Conservation (phyloP, 352 stramenopile genomes). For the Phytophthora pluvialis region DNA sequence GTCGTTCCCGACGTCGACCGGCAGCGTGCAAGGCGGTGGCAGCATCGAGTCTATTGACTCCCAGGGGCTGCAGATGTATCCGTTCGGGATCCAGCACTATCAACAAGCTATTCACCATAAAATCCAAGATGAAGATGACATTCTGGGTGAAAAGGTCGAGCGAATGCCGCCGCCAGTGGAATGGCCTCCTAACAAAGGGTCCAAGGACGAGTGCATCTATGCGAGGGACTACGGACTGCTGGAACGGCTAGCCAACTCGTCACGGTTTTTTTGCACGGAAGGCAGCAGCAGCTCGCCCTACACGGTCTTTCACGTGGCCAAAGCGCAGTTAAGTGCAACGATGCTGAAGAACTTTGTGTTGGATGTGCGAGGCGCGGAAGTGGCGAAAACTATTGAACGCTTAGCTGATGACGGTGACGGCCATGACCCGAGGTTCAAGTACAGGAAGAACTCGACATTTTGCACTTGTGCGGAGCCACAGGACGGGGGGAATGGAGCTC, state of each 20-base stretch:
- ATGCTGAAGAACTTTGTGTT: slow-evolving; percentile 32
- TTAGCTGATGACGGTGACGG: slow-evolving; percentile 25
- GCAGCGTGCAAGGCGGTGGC: not conserved
- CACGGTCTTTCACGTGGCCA: slow-evolving; percentile 23
- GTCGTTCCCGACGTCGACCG: slow-evolving; percentile 8
- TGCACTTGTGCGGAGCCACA: slow-evolving; percentile 31
- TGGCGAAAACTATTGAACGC: slow-evolving; percentile 27
- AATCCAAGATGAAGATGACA: slow-evolving; percentile 8
- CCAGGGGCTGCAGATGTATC: slow-evolving; percentile 19
- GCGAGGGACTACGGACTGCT: slow-evolving; percentile 35
- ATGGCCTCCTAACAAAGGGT: slow-evolving; percentile 21
- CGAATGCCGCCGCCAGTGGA: slow-evolving; percentile 7
- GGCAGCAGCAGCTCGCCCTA: slow-evolving; percentile 18
- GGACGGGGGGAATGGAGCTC: slow-evolving; percentile 13
- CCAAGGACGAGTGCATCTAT: slow-evolving; percentile 26
- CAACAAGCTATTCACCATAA: slow-evolving; percentile 17
- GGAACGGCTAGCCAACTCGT: slow-evolving; percentile 26
- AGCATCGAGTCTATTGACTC: not conserved
- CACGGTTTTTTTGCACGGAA: slow-evolving; percentile 20
- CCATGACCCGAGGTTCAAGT: slow-evolving; percentile 41
- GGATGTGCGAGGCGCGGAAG: slow-evolving; percentile 23
- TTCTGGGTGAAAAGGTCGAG: not conserved
- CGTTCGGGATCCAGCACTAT: slow-evolving; percentile 5
- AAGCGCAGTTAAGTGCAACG: slow-evolving; percentile 25
- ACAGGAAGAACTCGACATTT: slow-evolving; percentile 24